Conservation (phyloP, 352 stramenopile species). For the Phytophthora tubulina region DNA sequence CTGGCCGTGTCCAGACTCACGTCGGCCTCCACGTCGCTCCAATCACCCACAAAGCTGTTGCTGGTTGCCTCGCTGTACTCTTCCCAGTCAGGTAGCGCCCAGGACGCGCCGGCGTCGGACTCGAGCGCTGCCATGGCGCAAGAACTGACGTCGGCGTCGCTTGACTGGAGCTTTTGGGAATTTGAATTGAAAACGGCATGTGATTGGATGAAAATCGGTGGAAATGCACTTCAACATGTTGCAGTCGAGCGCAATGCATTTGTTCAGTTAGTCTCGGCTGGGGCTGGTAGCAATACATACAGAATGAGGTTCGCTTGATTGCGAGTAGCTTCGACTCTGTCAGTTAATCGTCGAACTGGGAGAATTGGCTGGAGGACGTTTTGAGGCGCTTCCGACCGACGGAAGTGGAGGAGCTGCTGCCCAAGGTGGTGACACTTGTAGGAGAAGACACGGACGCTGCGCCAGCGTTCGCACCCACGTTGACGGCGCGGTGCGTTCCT, state of each 20-base stretch:
- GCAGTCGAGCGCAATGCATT: background rate
- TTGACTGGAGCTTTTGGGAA: conserved; percentile 21
- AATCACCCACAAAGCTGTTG: conserved; percentile 35
- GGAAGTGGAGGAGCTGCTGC: conserved; percentile 15
- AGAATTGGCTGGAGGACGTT: conserved; percentile 22
- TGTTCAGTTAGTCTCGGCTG: background rate
- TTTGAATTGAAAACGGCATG: conserved; percentile 29
- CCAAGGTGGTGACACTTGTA: conserved; percentile 16
- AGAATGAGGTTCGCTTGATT: background rate
- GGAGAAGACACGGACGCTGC: conserved; percentile 15
- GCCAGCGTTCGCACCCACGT: conserved; percentile 20
- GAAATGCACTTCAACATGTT: conserved; percentile 29
- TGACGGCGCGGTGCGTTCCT: conserved; percentile 60
- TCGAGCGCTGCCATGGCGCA: conserved; percentile 17
- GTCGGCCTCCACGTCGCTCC: conserved; percentile 49
- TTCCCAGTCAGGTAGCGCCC: conserved; percentile 68
- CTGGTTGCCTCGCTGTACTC: conserved; percentile 53
- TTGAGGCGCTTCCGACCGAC: conserved; percentile 35
- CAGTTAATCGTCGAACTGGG: conserved; percentile 27
- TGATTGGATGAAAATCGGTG: conserved; percentile 24
- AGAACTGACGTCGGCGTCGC: conserved; percentile 5
- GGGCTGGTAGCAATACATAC: background rate
- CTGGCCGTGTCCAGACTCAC: conserved; percentile 49
- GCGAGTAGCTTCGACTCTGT: background rate
- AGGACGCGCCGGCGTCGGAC: conserved; percentile 21